Base-by-base conservation (phyloP, 169 alveolate species). In the Eimeria maxima region DNA sequence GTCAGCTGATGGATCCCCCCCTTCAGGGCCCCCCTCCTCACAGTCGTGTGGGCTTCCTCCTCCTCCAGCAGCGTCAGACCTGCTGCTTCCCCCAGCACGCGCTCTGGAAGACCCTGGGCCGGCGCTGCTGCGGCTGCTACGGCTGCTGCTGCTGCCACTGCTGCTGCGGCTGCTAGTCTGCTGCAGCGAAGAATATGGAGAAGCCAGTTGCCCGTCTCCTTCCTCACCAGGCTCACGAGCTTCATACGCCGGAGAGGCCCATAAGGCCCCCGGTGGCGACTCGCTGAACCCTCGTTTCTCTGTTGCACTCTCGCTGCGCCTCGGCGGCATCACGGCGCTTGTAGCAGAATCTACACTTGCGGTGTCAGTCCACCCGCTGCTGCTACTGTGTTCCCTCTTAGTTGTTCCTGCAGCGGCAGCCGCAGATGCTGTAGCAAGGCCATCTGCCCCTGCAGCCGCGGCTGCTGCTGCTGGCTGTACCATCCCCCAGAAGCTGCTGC, bases 91-190 rank as follows among this genome's bases (percentile, higher is more conserved):
- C 24, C 91, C 76, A 3, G 33, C 63, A 74, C 42, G 57, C 44
- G 42, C 76, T 76, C 76, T 53, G 45, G 76, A 10, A 16, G 92
- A 45, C 74, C 76, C 76, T 4, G 42, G 69, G 33, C 67, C 88
- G 24, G 67, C 22, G 88, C 81, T 65, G 65, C 95, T 89, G 60
- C 87, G 42, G 95, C 53, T 65, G 47, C 95, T 65, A 16, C 95
- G 63, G 74, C 95, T 42, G 88, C 73, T 71, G 95, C 95, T 5
- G 69, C 95, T 67, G 95, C 95, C 20, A 69, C 95, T 89, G 95
- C 95, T 33, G 84, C 95, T 89, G 87, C 95, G 67, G 74, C 95
- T 89, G 88, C 87, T 71, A 16, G 69, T 60, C 87, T 89, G 88
- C 47, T 69, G 89, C 69, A 90, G 47, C 50, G 76, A 78, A 13